Base-by-base conservation (phyloP, 2,329 filamentous ascomycete species). In the Hypoxylon sp. region DNA sequence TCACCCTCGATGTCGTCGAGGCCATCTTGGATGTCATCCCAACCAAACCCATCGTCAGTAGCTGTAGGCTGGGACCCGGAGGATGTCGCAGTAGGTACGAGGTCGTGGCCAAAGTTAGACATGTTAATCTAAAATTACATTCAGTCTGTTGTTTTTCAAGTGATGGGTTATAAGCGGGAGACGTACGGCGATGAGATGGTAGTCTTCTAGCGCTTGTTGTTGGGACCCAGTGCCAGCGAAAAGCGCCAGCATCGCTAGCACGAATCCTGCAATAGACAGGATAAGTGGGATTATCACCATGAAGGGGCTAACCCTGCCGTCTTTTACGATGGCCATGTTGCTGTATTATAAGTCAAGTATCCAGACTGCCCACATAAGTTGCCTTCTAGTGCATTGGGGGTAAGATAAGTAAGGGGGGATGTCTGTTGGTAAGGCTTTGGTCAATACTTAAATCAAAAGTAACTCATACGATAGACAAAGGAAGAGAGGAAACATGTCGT, bases 151-250 rank as follows among this genome's bases (percentile, higher is more conserved):
- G 5, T n/a, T 6, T n/a, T 10, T n/a, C 4, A 13, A 3, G n/a
- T 14, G 10, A 2, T 5, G 3, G 5, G 28, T 52, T 14, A n/a
- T 38, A 2, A 21, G 17, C 10, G 30, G 11, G 17, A 30, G 7
- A 74, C 79, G 56, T 71, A 81, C 80, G 49, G 78, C 76, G 30
- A 82, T 75, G 38, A 82, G 74, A 34, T 81, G 79, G 63, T 79
- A 81, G 10, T 79, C 76, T 36, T 82, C 79, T 67, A 82, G 70
- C 32, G 77, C 77, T 21, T 76, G 73, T 5, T 75, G 74, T 25
- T 77, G 76, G 1, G 77, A 75, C 6, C 78, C 78, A 17, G 78
- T 78, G 46, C 80, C 80, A 34, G 80, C 79, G 60, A 82, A 77
- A 14, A 82, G 75, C 11, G 75, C 74, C 21, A 82, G 63, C 60